These are phyloP conservation scores for Staphylotrichum tortipilum DNA, from an alignment of 495 filamentous ascomycete genomes.

Conservation along the genomic window DNA sequence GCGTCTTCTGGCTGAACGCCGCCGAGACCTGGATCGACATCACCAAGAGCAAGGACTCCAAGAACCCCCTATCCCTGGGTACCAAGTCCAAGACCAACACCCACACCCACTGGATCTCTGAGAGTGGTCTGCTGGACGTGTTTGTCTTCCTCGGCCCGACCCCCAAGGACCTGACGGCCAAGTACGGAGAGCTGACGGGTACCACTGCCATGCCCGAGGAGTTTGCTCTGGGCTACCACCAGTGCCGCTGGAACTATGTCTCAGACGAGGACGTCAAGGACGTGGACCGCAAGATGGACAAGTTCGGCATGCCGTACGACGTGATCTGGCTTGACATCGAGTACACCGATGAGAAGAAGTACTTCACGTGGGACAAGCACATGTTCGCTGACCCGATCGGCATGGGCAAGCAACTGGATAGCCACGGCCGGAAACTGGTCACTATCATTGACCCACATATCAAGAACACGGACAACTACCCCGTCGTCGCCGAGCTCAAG, in stretches of 20 bases:
- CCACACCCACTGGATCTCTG: slow-evolving; percentile 94
- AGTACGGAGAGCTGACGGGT: slow-evolving; percentile 90
- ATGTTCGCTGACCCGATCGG: slow-evolving; percentile 76
- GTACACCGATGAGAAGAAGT: slow-evolving; percentile 91
- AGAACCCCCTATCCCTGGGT: slow-evolving; percentile 71
- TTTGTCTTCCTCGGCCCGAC: slow-evolving; percentile 90
- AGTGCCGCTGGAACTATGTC: slow-evolving; percentile 98
- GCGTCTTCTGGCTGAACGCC: slow-evolving; percentile 97
- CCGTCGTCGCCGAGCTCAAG: slow-evolving; percentile 68
- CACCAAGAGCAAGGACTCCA: slow-evolving; percentile 64
- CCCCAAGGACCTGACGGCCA: slow-evolving; percentile 67
- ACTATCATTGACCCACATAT: slow-evolving; percentile 96
- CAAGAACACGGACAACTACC: slow-evolving; percentile 78
- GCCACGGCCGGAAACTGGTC: slow-evolving; percentile 80
- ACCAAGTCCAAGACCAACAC: slow-evolving; percentile 60
- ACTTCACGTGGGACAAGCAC: slow-evolving; percentile 91
- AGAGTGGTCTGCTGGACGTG: slow-evolving; percentile 78
- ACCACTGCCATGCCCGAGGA: slow-evolving; percentile 82
- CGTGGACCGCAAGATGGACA: slow-evolving; percentile 93
- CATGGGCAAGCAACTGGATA: slow-evolving; percentile 80
- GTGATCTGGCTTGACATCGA: slow-evolving; percentile 98
- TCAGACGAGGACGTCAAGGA: slow-evolving; percentile 94
- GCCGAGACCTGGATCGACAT: slow-evolving; percentile 98
- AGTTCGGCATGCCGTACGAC: slow-evolving; percentile 89
- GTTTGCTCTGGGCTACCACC: slow-evolving; percentile 89